These are phyloP conservation scores for Xylariaceae sp. DNA, from an alignment of 2,329 filamentous ascomycete species.

Conservation along the genomic window DNA sequence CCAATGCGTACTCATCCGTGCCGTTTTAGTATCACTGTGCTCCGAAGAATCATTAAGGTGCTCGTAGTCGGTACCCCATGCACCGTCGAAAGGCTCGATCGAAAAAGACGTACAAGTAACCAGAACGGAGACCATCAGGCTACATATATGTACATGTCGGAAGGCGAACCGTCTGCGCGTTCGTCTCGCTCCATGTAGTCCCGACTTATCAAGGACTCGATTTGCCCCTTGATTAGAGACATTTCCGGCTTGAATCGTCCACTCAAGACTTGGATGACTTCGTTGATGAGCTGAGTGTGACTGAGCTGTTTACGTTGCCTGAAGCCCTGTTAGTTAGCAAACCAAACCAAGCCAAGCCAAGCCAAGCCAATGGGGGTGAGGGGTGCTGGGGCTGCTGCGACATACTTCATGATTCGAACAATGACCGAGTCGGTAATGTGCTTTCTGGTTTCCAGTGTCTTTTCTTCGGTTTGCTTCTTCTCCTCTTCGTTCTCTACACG, in stretches of 20 bases:
- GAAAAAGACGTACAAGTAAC: neutral
- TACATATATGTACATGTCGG: constrained; percentile 68
- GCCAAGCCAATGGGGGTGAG: too few species aligned
- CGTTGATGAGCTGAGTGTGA: constrained; percentile 64
- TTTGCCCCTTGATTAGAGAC: constrained; percentile 72
- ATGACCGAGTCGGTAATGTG: constrained; percentile 72
- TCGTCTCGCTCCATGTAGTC: constrained; percentile 79
- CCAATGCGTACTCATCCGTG: constrained; percentile 6
- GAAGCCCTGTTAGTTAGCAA: constrained; percentile 8
- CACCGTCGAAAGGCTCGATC: neutral
- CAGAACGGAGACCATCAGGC: constrained; percentile 41
- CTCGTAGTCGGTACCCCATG: neutral
- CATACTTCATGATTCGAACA: constrained; percentile 81
- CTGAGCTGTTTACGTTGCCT: constrained; percentile 69
- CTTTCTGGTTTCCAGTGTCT: constrained; percentile 65
- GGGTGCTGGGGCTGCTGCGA: neutral
- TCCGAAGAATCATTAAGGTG: constrained; percentile 7
- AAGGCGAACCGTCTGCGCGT: constrained; percentile 58
- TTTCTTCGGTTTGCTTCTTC: constrained; percentile 66
- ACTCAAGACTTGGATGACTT: constrained; percentile 65
- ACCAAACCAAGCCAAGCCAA: neutral
- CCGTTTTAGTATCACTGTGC: constrained; percentile 2
- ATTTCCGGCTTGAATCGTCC: constrained; percentile 71
- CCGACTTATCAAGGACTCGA: constrained; percentile 69
- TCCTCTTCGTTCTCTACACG: constrained; percentile 74